Percentiles rank a stretch among this genome's conserved stretches.
phyloP scores from a whole-genome alignment of 768 basidiomycete species.

The Neoboletus brunneissimus region DNA sequence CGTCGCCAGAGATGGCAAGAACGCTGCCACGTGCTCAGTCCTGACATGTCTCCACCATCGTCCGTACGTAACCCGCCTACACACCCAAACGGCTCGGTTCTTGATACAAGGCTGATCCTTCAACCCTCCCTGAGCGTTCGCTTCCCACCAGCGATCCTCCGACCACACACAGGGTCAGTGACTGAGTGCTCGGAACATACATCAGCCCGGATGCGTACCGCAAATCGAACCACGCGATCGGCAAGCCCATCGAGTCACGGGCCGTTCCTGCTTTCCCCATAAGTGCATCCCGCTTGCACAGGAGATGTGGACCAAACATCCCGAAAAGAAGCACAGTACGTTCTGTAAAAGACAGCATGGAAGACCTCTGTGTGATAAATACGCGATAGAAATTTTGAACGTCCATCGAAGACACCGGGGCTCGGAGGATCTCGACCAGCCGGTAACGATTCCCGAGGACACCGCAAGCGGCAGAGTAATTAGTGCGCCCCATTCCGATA shows the following conservation, averaged over 20 bases:
- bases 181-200: neutral
- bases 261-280: neutral
- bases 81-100: neutral
- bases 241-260: neutral
- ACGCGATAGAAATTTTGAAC: slow-evolving; percentile 10
- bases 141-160: neutral
- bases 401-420: slow-evolving; percentile 15
- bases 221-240: neutral
- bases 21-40: slow-evolving; percentile 25
- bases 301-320: neutral
- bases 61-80: neutral
- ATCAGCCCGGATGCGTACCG: neutral
- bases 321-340: slow-evolving; percentile 7
- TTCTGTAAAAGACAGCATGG: slow-evolving; percentile 9
- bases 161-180: slow-evolving; percentile 7
- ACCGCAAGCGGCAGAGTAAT: slow-evolving; percentile 8
- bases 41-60: neutral
- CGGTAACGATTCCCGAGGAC: slow-evolving; percentile 18
- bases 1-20: slow-evolving; percentile 1
- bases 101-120: neutral
- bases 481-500: slow-evolving; percentile 3
- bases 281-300: neutral
- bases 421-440: slow-evolving; percentile 18
- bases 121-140: neutral
- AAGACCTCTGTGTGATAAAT: slow-evolving; percentile 21